Percentiles rank a stretch among this genome's conserved stretches.
phyloP scores from a whole-genome alignment of 225 moss, liverwort and hornwort genomes.

The Pseudisothecium myosuroides region DNA sequence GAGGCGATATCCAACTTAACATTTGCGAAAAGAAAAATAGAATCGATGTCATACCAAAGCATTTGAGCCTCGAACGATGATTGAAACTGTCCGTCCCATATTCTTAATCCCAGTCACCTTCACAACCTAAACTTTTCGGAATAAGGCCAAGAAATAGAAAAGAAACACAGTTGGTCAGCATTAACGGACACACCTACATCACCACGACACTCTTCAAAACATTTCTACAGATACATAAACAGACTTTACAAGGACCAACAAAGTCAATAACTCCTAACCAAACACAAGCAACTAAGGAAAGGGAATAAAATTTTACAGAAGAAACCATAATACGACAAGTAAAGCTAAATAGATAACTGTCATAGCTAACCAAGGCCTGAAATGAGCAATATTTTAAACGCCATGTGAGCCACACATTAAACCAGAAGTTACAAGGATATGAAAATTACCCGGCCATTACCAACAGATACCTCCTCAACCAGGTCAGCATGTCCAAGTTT shows the following conservation, averaged over 20 bases:
- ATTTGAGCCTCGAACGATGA: slow-evolving; percentile 82
- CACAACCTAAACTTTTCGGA: slow-evolving; percentile 37
- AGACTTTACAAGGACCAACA: background rate
- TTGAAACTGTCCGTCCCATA: slow-evolving; percentile 77
- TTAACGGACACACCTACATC: background rate
- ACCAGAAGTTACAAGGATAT: background rate
- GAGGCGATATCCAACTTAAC: background rate
- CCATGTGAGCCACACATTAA: background rate
- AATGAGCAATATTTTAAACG: background rate
- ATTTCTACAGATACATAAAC: background rate
- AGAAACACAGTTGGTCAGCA: background rate
- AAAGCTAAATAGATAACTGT: background rate
- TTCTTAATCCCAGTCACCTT: slow-evolving; percentile 88
- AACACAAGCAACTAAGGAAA: background rate
- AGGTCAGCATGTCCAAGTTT: slow-evolving; percentile 85
- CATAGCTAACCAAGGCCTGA: background rate
- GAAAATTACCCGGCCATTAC: slow-evolving; percentile 58
- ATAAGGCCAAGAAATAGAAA: background rate
- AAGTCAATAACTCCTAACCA: background rate
- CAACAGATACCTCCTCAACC: slow-evolving; percentile 81
- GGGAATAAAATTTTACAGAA: background rate
- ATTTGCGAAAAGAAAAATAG: background rate
- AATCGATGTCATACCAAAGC: slow-evolving; percentile 45
- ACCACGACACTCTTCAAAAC: background rate
- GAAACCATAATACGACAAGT: background rate